These are phyloP conservation scores for Suillus variegatus DNA, from an alignment of 768 basidiomycete genomes.

Conservation along the genomic window DNA sequence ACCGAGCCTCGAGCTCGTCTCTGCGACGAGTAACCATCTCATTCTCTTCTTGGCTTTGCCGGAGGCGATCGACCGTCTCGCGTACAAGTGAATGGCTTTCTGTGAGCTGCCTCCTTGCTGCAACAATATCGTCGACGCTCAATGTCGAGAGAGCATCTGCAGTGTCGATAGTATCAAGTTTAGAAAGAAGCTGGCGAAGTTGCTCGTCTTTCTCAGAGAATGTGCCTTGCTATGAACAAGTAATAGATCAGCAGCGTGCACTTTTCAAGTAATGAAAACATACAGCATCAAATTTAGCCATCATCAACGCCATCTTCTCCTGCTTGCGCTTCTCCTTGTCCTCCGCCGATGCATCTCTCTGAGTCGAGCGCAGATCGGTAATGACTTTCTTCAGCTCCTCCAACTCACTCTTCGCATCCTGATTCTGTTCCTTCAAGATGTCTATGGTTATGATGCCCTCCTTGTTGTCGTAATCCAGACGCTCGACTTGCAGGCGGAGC, in stretches of 20 bases:
- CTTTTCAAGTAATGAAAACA: conserved; percentile 29
- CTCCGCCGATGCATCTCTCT: conserved; percentile 85
- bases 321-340: conserved; percentile 99
- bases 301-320: conserved; percentile 99
- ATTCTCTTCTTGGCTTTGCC: conserved; percentile 91
- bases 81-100: conserved; percentile 86
- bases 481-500: conserved; percentile 85
- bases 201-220: conserved; percentile 97
- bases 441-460: conserved; percentile 92
- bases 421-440: conserved; percentile 92
- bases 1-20: conserved; percentile 85
- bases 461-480: conserved; percentile 94
- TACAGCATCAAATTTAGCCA: conserved; percentile 98
- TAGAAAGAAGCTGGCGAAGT: conserved; percentile 78
- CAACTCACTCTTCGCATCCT: conserved; percentile 81
- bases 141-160: conserved; percentile 54
- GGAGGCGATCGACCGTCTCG: conserved; percentile 86
- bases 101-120: conserved; percentile 84
- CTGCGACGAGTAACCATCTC: conserved; percentile 79
- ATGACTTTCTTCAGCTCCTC: conserved; percentile 87
- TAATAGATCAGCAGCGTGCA: conserved; percentile 11
- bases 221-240: conserved; percentile 68
- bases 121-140: conserved; percentile 73
- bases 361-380: conserved; percentile 73
- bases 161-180: conserved; percentile 81